phyloP scores from a whole-genome alignment of 106 monocot species.

The Allium cepa region DNA sequence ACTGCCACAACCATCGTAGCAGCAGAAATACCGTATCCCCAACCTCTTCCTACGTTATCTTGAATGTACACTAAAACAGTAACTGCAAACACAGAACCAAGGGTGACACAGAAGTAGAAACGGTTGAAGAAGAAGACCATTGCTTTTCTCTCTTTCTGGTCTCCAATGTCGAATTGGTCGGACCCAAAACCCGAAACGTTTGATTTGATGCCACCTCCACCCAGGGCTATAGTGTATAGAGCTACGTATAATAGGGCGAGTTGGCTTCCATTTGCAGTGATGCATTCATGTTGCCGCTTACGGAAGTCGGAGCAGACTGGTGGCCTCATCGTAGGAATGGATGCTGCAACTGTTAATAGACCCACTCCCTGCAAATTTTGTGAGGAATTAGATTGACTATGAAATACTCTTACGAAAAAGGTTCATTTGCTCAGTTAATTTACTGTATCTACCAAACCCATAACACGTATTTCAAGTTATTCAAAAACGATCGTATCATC shows the following conservation, averaged over 20 bases:
- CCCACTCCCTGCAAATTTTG: conserved; percentile 31
- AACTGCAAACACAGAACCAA: conserved; percentile 52
- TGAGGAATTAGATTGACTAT: too few relatives aligned
- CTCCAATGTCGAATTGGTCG: conserved; percentile 45
- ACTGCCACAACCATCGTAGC: conserved; percentile 33
- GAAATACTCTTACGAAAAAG: too few relatives aligned
- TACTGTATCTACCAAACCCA: too few relatives aligned
- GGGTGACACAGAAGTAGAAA: conserved; percentile 62
- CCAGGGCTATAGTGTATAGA: conserved; percentile 69
- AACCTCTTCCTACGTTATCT: conserved; percentile 56
- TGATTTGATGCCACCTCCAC: conserved; percentile 70
- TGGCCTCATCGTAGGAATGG: conserved; percentile 42
- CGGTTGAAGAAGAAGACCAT: conserved; percentile 69
- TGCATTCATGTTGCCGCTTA: conserved; percentile 23
- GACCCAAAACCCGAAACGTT: conserved; percentile 72
- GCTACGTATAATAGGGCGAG: conserved; percentile 47
- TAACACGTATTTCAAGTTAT: too few relatives aligned
- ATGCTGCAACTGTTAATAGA: conserved; percentile 46
- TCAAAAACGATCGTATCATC: too few relatives aligned
- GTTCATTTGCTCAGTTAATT: too few relatives aligned
- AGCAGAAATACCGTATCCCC: conserved; percentile 56
- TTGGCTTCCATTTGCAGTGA: conserved; percentile 39
- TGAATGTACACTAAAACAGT: conserved; percentile 57
- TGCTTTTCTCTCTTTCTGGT: conserved; percentile 40
- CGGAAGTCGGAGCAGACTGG: conserved; percentile 37